Conservation (phyloP, 305 asterid genomes). For the Rubia balearica region DNA sequence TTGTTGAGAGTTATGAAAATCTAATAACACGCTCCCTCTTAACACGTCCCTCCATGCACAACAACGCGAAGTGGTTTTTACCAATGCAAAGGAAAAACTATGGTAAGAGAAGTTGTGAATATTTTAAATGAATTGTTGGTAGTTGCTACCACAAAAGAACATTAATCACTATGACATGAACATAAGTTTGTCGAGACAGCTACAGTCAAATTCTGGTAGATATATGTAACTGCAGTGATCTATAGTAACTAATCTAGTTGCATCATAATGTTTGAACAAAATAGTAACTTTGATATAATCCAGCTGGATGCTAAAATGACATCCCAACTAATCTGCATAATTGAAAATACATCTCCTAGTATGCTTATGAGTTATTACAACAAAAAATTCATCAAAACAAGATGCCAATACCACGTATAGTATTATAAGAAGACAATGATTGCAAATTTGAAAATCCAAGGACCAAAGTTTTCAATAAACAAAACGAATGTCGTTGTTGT, state of each 20-base stretch:
- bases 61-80: too few species aligned
- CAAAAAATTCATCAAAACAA: background rate
- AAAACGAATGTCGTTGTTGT: background rate
- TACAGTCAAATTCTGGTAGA: background rate
- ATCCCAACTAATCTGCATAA: slow-evolving; percentile 3
- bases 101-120: too few species aligned
- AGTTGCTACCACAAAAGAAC: background rate
- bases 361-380: background rate
- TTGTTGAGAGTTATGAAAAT: too few species aligned
- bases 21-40: too few species aligned
- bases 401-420: background rate
- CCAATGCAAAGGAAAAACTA: background rate
- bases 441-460: background rate
- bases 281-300: background rate
- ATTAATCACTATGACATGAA: background rate
- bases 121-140: too few species aligned
- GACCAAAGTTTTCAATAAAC: background rate
- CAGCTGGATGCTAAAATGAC: slow-evolving; percentile 17
- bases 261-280: background rate
- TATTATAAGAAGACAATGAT: background rate
- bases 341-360: background rate
- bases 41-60: too few species aligned
- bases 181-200: background rate
- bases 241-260: background rate
- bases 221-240: background rate